Evolutionary conservation across 495 filamentous ascomycete species (phyloP).

Genomic region (Talaromyces ruber): DNA sequence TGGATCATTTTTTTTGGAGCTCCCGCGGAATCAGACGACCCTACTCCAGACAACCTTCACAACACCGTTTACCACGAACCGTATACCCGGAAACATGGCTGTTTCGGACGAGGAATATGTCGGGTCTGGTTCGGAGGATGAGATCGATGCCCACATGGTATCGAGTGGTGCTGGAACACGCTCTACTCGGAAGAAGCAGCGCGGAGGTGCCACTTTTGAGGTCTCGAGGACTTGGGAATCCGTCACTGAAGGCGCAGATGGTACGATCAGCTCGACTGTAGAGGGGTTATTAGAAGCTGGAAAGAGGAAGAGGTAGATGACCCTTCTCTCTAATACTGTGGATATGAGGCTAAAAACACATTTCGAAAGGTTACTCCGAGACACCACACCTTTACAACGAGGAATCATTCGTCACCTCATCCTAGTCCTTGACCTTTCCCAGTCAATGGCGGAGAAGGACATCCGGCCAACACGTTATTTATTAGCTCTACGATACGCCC

Average conservation of each 20-base stretch:
- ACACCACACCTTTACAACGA: constrained; percentile 89
- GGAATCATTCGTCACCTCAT: constrained; percentile 95
- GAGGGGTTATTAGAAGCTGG: constrained; percentile 60
- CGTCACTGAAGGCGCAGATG: constrained; percentile 63
- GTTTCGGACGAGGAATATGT: constrained; percentile 79
- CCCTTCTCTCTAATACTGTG: no score
- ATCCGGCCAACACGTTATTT: constrained; percentile 79
- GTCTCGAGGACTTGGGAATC: constrained; percentile 54
- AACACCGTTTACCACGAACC: constrained; percentile 17
- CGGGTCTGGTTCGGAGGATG: constrained; percentile 68
- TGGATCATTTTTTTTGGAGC: constrained; percentile 4
- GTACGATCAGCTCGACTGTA: constrained; percentile 61
- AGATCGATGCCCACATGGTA: constrained; percentile 46
- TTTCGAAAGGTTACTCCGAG: constrained; percentile 58
- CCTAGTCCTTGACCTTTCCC: constrained; percentile 84
- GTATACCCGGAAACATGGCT: constrained; percentile 19
- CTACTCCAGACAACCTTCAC: neutral
- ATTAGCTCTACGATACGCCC: constrained; percentile 72
- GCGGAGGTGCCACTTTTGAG: constrained; percentile 50
- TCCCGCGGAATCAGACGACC: neutral
- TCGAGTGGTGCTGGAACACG: constrained; percentile 25
- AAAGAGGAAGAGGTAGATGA: constrained; percentile 74
- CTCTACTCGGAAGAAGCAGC: constrained; percentile 38
- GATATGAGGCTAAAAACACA: neutral
- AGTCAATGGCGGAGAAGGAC: constrained; percentile 93